Base-by-base conservation (phyloP, 75 land plant genomes). In the Picea glauca region DNA sequence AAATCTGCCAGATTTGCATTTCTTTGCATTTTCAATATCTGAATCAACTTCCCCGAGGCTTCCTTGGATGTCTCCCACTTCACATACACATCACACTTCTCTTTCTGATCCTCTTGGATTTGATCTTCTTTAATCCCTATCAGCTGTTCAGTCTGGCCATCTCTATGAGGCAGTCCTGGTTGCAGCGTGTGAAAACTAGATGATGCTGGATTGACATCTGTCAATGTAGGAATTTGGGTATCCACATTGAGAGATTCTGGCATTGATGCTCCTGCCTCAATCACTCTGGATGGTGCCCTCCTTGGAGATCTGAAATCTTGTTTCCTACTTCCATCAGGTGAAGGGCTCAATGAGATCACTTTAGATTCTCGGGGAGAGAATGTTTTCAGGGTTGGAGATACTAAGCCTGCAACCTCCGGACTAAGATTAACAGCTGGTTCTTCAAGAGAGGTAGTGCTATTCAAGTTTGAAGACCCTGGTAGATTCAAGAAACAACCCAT, bases 1-100 rank as follows among this genome's bases (percentile, higher is more conserved):
- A 92, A 76, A 33, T 94, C 92, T 74, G 91, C 78, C 58, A 94
- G 88, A 20, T 62, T 90, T 13, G 91, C 58, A 75, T 79, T 78
- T 73, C 83, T 87, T 8, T 30, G 30, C 32, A 87, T 62, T 76
- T 83, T 81, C 46, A 94, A 8, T 12, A 81, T 86, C n/a, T 80
- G 81, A 56, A 92, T 84, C 32, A 89, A 80, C 73, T 91, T 94
- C 23, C 92, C 93, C 21, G 91, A 77, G 31, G 70, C 76, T 74
- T 86, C 92, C 60, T 87, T 91, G 14, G 94, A 83, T 64, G 85
- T 84, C 82, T 94, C 98, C 97, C 97, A 94, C 76, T 93, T 93
- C 74, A 93, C 98, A 84, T 85, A 89, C 18, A 91, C 90, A 33
- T 94, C 93, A 31, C 38, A 75, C 35, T 75, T 75, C 1, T 74